Base-by-base conservation (phyloP, 176 grass and related monocot species). In the Oryza meridionalis region DNA sequence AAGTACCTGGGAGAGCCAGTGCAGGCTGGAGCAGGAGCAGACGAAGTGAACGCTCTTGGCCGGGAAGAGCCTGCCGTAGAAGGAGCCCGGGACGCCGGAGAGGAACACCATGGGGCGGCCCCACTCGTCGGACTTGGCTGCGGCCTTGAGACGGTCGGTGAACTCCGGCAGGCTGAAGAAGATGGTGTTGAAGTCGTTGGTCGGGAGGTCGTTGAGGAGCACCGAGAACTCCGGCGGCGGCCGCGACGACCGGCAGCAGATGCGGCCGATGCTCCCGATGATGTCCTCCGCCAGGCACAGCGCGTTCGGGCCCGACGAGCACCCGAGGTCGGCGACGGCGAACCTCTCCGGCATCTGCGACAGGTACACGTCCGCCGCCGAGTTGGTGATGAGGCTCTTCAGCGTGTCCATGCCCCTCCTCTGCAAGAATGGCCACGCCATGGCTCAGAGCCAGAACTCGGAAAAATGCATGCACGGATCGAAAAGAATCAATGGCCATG, bases 111-210 rank as follows among this genome's bases (percentile, higher is more conserved):
- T 86, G 13, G 93, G 91, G n/a, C 74, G 46, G 77, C 91, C 70
- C 73, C 88, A 90, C 71, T 90, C 93, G 66, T 92, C 83, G 46
- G 70, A 59, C 79, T 45, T 74, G 63, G 83, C 77, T 29, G 82
- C 77, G 40, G 84, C 53, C 72, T 88, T 89, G 62, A 96, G 91
- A 49, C 77, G 86, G 42, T 76, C 78, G 24, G 82, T 84, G 82
- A 99, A 96, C 73, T 92, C 87, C 47, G 93, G 86, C 14, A 90
- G 75, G 73, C 87, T 94, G 80, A 96, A 85, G 79, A 99, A 99
- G 72, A 94, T 82, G 50, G 93, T 75, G 75, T 99, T 99, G 89
- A 96, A 99, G 88, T 99, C 97, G 79, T 99, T 99, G 38, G 93
- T 94, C 8, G 97, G 93, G 40, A 99, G 91, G 84, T 99, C 93